These are phyloP conservation scores for Colletotrichum sp. DNA, from an alignment of 2,329 filamentous ascomycete species.

Conservation along the genomic window DNA sequence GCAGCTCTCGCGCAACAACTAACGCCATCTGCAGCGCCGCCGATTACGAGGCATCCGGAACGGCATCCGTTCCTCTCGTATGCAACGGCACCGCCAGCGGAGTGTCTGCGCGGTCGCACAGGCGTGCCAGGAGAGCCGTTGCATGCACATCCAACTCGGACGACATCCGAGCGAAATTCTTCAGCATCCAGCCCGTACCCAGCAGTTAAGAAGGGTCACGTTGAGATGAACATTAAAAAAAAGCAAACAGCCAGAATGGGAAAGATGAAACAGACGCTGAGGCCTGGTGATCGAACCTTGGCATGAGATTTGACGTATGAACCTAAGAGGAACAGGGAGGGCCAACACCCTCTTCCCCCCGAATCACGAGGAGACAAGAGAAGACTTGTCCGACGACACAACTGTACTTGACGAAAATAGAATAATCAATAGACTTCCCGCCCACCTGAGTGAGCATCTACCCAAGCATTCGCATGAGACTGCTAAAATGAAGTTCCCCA, in stretches of 20 bases:
- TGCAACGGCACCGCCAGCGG: constrained; percentile 4
- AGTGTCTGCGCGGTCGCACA: neutral
- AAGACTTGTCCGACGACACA: neutral
- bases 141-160: constrained; percentile 30
- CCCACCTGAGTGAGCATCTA: neutral
- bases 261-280: constrained; percentile 7
- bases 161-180: constrained; percentile 31
- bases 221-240: constrained; percentile 6
- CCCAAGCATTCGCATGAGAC: neutral
- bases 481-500: neutral
- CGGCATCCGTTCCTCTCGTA: constrained; percentile 14
- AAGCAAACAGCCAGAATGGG: neutral
- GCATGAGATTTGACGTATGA: neutral
- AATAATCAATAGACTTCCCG: neutral
- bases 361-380: neutral
- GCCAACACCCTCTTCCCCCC: neutral
- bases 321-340: neutral
- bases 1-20: neutral
- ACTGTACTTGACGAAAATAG: neutral
- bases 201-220: neutral
- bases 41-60: constrained; percentile 36
- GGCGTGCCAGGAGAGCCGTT: neutral
- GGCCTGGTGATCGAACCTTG: neutral
- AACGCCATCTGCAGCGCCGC: constrained; percentile 24
- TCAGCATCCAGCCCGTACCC: constrained; percentile 31